These are phyloP conservation scores for Trichoderma pleuroti DNA, from an alignment of 2,329 filamentous ascomycete species.

Conservation along the genomic window DNA sequence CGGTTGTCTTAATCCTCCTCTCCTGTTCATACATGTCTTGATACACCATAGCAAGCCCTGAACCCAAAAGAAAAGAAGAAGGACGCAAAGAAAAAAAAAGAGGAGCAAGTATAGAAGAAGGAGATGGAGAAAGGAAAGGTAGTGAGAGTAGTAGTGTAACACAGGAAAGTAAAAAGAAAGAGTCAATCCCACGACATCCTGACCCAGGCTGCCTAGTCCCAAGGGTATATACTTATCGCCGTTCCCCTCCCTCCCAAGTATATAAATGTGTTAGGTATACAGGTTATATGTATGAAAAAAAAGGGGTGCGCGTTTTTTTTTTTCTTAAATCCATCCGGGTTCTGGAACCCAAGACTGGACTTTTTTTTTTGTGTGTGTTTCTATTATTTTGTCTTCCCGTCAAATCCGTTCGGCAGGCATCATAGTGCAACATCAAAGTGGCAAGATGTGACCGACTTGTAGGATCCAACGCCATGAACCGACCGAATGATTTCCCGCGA, in stretches of 20 bases:
- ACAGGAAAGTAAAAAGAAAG: constrained; percentile 1
- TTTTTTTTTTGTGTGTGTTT: neutral
- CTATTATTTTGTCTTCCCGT: neutral
- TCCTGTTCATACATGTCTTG: constrained; percentile 15
- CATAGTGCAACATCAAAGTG: neutral
- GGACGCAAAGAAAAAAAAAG: neutral
- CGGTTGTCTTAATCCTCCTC: constrained; percentile 5
- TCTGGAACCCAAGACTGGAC: neutral
- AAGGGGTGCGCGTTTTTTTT: neutral
- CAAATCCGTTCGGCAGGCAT: constrained; percentile 1
- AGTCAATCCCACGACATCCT: constrained; percentile 12
- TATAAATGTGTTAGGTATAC: constrained; percentile 19
- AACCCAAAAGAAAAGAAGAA: constrained; percentile 1
- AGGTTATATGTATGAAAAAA: constrained; percentile 13
- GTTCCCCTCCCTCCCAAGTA: constrained; percentile 9
- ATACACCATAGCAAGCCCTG: constrained; percentile 11
- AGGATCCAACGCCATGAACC: constrained; percentile 10
- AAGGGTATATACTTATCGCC: constrained; percentile 19
- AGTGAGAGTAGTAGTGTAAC: constrained; percentile 8
- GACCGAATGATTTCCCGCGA: constrained; percentile 5
- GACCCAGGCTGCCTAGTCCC: constrained; percentile 13
- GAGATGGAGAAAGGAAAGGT: constrained; percentile 11
- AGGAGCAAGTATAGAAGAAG: neutral
- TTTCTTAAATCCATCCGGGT: neutral
- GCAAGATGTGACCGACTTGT: neutral